phyloP scores from a whole-genome alignment of 2,329 filamentous ascomycete genomes.

The Aspergillus pseudoglaucus region DNA sequence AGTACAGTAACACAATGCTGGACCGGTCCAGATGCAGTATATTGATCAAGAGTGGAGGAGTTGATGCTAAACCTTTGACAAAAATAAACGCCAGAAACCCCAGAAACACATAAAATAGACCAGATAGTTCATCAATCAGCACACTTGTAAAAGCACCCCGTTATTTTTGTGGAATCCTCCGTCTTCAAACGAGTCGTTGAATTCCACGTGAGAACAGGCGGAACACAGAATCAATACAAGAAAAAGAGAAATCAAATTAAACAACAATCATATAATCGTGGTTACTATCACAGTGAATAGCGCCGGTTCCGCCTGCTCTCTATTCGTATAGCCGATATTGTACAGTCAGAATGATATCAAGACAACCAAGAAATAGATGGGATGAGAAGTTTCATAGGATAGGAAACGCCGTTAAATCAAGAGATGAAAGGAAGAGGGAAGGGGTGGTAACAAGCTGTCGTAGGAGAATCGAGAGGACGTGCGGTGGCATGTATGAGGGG shows the following conservation, averaged over 20 bases:
- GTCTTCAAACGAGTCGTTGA: neutral
- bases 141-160: no score
- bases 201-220: conserved; percentile 8
- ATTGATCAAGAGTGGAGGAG: neutral
- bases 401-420: conserved; percentile 11
- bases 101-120: neutral
- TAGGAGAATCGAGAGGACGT: neutral
- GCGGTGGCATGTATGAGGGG: neutral
- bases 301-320: conserved; percentile 30
- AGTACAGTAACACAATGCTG: neutral
- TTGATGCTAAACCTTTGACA: conserved; percentile 4
- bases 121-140: neutral
- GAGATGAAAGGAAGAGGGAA: conserved; percentile 1
- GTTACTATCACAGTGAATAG: conserved; percentile 23
- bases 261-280: conserved; percentile 6
- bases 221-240: conserved; percentile 20
- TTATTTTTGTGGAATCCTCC: neutral
- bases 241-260: conserved; percentile 10
- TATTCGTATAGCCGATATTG: conserved; percentile 33
- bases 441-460: neutral
- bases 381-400: conserved; percentile 12
- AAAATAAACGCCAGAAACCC: conserved; percentile 2
- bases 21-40: neutral
- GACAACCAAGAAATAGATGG: conserved; percentile 19
- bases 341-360: conserved; percentile 30